Percentiles rank a stretch among this genome's conserved stretches.
Conservation (phyloP, 495 filamentous ascomycete genomes). For the Diplogelasinospora grovesii region DNA sequence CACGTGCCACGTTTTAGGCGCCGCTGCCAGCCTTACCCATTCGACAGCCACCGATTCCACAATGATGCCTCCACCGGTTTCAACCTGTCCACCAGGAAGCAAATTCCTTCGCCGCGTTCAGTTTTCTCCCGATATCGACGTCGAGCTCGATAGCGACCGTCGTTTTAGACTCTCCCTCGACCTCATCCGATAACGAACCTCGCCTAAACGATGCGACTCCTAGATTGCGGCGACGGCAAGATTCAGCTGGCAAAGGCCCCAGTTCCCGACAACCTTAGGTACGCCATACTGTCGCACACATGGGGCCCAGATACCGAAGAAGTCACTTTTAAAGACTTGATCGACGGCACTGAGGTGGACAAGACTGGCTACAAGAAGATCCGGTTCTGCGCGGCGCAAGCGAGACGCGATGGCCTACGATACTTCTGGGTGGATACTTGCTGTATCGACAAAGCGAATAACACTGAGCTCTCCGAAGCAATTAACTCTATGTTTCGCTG, state of each 20-base stretch:
- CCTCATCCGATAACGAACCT: too few relatives aligned
- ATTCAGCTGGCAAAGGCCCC: not conserved
- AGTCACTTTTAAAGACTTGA: slow-evolving; percentile 24
- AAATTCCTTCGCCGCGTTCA: too few relatives aligned
- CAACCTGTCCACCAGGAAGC: too few relatives aligned
- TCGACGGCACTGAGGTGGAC: not conserved
- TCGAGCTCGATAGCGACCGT: too few relatives aligned
- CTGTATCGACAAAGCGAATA: slow-evolving; percentile 27
- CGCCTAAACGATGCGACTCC: slow-evolving; percentile 3
- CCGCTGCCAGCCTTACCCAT: too few relatives aligned
- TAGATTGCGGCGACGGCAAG: not conserved
- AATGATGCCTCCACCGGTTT: too few relatives aligned
- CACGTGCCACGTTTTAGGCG: too few relatives aligned
- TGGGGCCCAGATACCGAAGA: slow-evolving; percentile 27
- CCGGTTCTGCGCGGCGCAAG: slow-evolving; percentile 15
- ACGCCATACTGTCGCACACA: slow-evolving; percentile 36
- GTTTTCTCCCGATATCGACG: too few relatives aligned
- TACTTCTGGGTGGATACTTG: slow-evolving; percentile 30
- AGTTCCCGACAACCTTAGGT: slow-evolving; percentile 5
- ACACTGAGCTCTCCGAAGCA: slow-evolving; percentile 21
- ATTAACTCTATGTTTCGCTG: slow-evolving; percentile 24
- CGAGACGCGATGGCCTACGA: slow-evolving; percentile 8
- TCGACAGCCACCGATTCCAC: too few relatives aligned
- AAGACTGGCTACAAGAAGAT: slow-evolving; percentile 22
- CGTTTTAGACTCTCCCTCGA: too few relatives aligned